phyloP scores from a whole-genome alignment of 2,329 filamentous ascomycete genomes.

The Dactylellina haptotyla region DNA sequence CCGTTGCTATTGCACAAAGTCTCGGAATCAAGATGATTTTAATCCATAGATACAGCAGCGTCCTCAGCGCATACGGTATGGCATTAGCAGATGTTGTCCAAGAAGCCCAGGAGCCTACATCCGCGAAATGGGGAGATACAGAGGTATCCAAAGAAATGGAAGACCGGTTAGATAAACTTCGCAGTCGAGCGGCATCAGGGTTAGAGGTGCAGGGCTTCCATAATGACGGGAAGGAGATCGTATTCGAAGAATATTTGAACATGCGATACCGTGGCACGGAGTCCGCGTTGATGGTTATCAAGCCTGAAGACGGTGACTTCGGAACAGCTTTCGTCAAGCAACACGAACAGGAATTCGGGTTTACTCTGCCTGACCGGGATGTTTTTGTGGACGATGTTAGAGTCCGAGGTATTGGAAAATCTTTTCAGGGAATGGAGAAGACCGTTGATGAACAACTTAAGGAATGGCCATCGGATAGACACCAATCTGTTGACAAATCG shows the following conservation, averaged over 20 bases:
- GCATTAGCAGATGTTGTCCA: constrained; percentile 92
- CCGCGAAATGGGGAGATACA: constrained; percentile 70
- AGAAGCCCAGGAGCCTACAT: constrained; percentile 82
- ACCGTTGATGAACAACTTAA: constrained; percentile 86
- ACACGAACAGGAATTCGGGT: constrained; percentile 92
- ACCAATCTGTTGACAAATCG: constrained; percentile 62
- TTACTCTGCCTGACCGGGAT: constrained; percentile 83
- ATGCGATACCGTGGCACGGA: constrained; percentile 92
- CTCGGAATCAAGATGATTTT: constrained; percentile 86
- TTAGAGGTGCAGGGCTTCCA: constrained; percentile 80
- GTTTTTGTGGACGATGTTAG: constrained; percentile 91
- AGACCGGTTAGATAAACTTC: constrained; percentile 79
- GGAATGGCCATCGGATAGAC: constrained; percentile 69
- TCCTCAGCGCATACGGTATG: constrained; percentile 92
- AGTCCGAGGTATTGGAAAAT: constrained; percentile 87
- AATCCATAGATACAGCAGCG: constrained; percentile 85
- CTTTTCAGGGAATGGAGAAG: constrained; percentile 79
- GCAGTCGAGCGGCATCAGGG: constrained; percentile 74
- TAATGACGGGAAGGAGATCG: constrained; percentile 72
- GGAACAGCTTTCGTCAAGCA: constrained; percentile 84
- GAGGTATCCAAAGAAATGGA: constrained; percentile 71
- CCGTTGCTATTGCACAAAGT: constrained; percentile 86
- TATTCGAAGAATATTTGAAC: constrained; percentile 92
- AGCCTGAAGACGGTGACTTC: constrained; percentile 76
- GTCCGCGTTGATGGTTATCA: constrained; percentile 88